phyloP scores from a whole-genome alignment of 306 rosid genomes.

The Dryas octopetala region DNA sequence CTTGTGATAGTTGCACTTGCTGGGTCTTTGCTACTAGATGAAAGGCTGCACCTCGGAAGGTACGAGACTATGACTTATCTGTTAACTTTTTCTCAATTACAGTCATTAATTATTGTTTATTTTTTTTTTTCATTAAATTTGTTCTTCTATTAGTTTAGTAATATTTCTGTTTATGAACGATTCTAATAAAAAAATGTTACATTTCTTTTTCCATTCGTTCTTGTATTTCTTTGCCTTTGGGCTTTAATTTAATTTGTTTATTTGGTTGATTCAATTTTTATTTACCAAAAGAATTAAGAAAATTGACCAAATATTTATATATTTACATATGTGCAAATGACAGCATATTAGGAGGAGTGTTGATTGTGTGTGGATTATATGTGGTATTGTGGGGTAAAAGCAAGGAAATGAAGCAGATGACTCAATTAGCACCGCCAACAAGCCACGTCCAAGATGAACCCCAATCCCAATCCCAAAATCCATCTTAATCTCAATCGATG shows the following conservation, averaged over 20 bases:
- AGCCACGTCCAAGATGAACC: no score
- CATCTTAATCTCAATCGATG: no score
- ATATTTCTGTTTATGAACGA: not conserved
- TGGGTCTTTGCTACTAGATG: slow-evolving; percentile 35
- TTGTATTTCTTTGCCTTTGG: no score
- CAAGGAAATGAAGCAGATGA: not conserved
- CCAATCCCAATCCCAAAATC: no score
- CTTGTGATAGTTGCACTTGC: slow-evolving; percentile 36
- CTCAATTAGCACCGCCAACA: no score
- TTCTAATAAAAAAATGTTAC: no score
- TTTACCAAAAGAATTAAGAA: not conserved
- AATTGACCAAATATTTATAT: not conserved
- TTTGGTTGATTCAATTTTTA: not conserved
- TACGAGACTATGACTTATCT: slow-evolving; percentile 8
- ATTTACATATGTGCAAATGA: not conserved
- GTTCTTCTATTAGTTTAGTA: not conserved
- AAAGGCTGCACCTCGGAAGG: slow-evolving; percentile 37
- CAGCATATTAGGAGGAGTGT: not conserved
- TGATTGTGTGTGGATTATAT: slow-evolving; percentile 1
- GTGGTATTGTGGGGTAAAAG: slow-evolving; percentile 15
- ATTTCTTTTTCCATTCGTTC: no score
- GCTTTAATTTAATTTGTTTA: no score
- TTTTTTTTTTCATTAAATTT: no score
- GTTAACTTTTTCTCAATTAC: slow-evolving; percentile 34
- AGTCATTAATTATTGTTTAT: slow-evolving; percentile 16